These are phyloP conservation scores for Ceratocystis colombiana DNA, from an alignment of 2,329 filamentous ascomycete species.

Conservation along the genomic window DNA sequence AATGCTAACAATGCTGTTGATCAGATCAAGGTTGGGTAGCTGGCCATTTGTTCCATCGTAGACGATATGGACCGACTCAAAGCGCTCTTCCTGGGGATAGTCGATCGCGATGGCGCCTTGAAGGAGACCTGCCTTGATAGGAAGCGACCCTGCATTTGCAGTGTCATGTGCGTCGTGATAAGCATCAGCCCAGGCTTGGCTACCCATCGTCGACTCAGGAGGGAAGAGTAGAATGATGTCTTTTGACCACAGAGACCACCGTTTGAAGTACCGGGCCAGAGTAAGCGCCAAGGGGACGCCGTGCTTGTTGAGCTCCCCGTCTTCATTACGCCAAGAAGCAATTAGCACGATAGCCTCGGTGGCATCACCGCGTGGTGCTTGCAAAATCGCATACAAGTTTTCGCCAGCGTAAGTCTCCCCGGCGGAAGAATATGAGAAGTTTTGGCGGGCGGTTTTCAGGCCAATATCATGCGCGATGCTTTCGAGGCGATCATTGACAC, in stretches of 20 bases:
- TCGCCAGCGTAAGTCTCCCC: conserved; percentile 66
- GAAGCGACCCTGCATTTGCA: conserved; percentile 59
- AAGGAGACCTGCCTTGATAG: conserved; percentile 83
- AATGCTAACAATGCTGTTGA: conserved; percentile 86
- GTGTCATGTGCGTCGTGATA: conserved; percentile 85
- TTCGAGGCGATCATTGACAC: conserved; percentile 60
- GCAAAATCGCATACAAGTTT: conserved; percentile 88
- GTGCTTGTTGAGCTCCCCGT: conserved; percentile 69
- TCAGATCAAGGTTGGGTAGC: conserved; percentile 85
- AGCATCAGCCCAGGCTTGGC: conserved; percentile 94
- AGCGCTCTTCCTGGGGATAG: conserved; percentile 74
- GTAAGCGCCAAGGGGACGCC: conserved; percentile 80
- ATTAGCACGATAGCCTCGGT: conserved; percentile 94
- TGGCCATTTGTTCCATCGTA: conserved; percentile 96
- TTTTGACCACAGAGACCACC: conserved; percentile 98
- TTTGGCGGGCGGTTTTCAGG: conserved; percentile 78
- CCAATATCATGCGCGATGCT: conserved; percentile 67
- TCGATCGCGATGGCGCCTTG: conserved; percentile 92
- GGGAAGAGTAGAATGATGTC: conserved; percentile 90
- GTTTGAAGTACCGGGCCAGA: conserved; percentile 86
- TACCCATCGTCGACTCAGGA: conserved; percentile 77
- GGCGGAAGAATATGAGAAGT: conserved; percentile 73
- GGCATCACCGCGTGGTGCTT: conserved; percentile 87
- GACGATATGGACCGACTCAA: conserved; percentile 78
- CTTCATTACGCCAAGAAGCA: conserved; percentile 75